These are phyloP conservation scores for Hondaea fermentalgiana DNA, from an alignment of 108 stramenopile species.

Conservation along the genomic window DNA sequence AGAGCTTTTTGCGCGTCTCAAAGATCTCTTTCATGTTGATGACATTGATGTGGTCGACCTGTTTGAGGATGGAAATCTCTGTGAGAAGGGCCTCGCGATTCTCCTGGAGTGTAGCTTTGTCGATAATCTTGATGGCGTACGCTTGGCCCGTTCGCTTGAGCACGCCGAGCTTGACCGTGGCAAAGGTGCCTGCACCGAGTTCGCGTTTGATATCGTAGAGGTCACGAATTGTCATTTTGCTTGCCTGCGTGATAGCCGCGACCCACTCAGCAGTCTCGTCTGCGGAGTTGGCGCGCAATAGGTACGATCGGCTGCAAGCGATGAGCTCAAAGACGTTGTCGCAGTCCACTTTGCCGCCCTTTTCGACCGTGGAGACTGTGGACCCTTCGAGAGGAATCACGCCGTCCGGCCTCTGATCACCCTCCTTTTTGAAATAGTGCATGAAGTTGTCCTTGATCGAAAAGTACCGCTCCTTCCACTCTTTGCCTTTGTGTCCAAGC, in stretches of 20 bases:
- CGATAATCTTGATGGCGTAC: slow-evolving; percentile 15
- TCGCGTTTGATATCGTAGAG: slow-evolving; percentile 16
- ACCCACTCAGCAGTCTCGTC: neutral
- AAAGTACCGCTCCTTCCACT: neutral
- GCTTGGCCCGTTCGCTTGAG: neutral
- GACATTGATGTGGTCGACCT: slow-evolving; percentile 38
- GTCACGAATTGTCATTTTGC: neutral
- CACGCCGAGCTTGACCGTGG: slow-evolving; percentile 5
- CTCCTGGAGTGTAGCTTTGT: slow-evolving; percentile 8
- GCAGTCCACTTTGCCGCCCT: slow-evolving; percentile 1
- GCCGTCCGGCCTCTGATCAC: neutral
- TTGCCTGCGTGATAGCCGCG: neutral
- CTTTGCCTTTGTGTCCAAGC: slow-evolving; percentile 8
- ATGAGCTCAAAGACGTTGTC: neutral
- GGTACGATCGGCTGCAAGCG: slow-evolving; percentile 2
- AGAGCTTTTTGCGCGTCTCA: slow-evolving; percentile 22
- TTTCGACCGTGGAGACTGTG: neutral
- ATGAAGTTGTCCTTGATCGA: neutral
- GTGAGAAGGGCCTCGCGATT: neutral
- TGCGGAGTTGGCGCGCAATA: neutral
- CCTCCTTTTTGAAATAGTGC: slow-evolving; percentile 15
- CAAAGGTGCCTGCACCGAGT: slow-evolving; percentile 11
- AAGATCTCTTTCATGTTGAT: slow-evolving; percentile 37
- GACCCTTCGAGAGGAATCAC: neutral
- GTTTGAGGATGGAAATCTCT: slow-evolving; percentile 26